Evolutionary conservation across 176 grass and related monocot genomes (phyloP).

Genomic region (Paspalum vaginatum): DNA sequence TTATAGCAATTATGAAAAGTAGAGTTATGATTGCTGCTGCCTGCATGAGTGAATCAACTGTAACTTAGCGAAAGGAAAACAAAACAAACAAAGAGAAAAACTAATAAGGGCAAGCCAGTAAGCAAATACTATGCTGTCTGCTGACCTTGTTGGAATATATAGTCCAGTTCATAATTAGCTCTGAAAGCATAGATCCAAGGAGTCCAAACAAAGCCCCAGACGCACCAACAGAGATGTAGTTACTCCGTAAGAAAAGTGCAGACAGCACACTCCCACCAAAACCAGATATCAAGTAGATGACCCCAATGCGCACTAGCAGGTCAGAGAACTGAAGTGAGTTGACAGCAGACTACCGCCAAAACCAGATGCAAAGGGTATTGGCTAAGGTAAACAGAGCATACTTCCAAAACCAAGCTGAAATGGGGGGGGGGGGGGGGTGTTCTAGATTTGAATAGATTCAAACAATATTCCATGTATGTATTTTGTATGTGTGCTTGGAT

Average conservation of each 20-base stretch:
- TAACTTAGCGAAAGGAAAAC: slow-evolving; percentile 21
- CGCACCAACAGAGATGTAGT: slow-evolving; percentile 76
- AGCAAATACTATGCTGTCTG: background rate
- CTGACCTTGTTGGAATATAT: slow-evolving; percentile 92
- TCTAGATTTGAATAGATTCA: no score
- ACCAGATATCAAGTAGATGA: slow-evolving; percentile 81
- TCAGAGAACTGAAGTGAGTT: slow-evolving; percentile 28
- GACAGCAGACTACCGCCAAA: background rate
- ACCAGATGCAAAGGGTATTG: background rate
- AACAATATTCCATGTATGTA: no score
- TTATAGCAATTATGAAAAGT: slow-evolving; percentile 67
- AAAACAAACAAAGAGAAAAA: background rate
- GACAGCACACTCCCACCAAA: slow-evolving; percentile 83
- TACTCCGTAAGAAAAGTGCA: slow-evolving; percentile 61
- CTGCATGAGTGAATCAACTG: slow-evolving; percentile 42
- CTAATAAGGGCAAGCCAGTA: slow-evolving; percentile 1
- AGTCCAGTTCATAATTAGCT: slow-evolving; percentile 96
- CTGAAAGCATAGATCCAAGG: slow-evolving; percentile 94
- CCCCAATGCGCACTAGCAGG: slow-evolving; percentile 69
- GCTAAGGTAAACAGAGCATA: slow-evolving; percentile 15
- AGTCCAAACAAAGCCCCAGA: slow-evolving; percentile 97
- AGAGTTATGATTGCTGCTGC: slow-evolving; percentile 72
- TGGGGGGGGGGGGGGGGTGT: no score
- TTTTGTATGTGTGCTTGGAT: no score
- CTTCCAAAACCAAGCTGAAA: background rate